A percentile compares a stretch with the other conserved stretches of the same genome.
phyloP scores from a whole-genome alignment of 2,329 filamentous ascomycete species.

The Cladosporium oxysporum region DNA sequence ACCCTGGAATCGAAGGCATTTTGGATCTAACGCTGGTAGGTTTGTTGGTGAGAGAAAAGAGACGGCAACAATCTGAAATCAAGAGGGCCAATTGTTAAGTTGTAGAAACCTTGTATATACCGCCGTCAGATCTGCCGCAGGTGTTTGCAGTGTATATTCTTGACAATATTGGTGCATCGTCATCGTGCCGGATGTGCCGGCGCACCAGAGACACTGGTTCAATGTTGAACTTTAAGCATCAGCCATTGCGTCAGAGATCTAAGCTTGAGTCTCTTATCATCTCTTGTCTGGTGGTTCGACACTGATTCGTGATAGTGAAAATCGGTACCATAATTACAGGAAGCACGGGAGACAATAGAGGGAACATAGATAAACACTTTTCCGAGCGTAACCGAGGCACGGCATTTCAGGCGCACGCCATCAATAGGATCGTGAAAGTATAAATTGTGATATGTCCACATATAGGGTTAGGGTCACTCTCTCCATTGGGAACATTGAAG shows the following conservation, averaged over 20 bases:
- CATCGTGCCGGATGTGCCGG: background rate
- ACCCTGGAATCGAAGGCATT: conserved; percentile 33
- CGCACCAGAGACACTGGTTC: background rate
- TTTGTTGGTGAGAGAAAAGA: background rate
- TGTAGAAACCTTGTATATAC: background rate
- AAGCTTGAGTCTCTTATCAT: background rate
- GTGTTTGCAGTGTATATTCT: background rate
- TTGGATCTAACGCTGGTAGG: background rate
- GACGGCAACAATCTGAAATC: background rate
- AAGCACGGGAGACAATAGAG: background rate
- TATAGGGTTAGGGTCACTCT: background rate
- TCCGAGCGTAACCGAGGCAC: background rate
- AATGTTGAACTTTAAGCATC: background rate
- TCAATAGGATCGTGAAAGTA: background rate
- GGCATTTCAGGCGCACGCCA: background rate
- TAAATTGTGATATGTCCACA: background rate
- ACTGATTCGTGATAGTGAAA: background rate
- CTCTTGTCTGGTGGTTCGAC: background rate
- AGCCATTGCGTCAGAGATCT: conserved; percentile 1
- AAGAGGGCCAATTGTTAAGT: background rate
- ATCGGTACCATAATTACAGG: background rate
- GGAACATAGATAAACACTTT: background rate
- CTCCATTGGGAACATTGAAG: background rate
- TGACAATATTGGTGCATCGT: background rate
- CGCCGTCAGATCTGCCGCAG: background rate